Evolutionary conservation across 352 stramenopile species (phyloP), one percentile per base, ranked within the genome.

Genomic region (Phytopythium mirpurense): DNA sequence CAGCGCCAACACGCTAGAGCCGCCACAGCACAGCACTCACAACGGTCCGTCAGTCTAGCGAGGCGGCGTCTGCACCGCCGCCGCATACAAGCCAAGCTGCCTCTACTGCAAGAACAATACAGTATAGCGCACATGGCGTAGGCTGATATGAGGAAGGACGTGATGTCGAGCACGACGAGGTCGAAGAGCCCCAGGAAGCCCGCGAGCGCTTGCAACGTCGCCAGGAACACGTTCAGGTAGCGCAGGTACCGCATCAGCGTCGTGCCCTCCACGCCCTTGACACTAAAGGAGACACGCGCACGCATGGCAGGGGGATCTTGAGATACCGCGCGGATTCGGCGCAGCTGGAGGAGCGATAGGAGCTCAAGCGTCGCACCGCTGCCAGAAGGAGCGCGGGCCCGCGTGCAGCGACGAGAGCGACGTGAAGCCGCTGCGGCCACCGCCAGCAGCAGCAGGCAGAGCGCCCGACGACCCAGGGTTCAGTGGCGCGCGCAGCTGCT

Each of bases 41-140:
- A 5, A 18, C 18, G 6, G 8, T 3, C 15, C n/a, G 37, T 43
- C n/a, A 43, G n/a, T n/a, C n/a, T n/a, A n/a, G 26, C 44, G 37
- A 56, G n/a, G 10, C 24, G 59, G n/a, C n/a, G n/a, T n/a, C n/a
- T n/a, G n/a, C n/a, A n/a, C n/a, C n/a, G n/a, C n/a, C n/a, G n/a
- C n/a, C n/a, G n/a, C n/a, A n/a, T n/a, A n/a, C n/a, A n/a, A n/a
- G n/a, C n/a, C n/a, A n/a, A n/a, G n/a, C n/a, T n/a, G n/a, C n/a
- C n/a, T n/a, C n/a, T n/a, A n/a, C n/a, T n/a, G n/a, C n/a, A n/a
- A n/a, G n/a, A n/a, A n/a, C n/a, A n/a, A n/a, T n/a, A n/a, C n/a
- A n/a, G n/a, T n/a, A n/a, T n/a, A n/a, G n/a, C 75, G 51, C 74
- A 94, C 83, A 94, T 87, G 63, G 82, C 75, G 66, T 94, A 94